Evolutionary conservation across 2,329 filamentous ascomycete species (phyloP), one percentile per base, ranked within the genome.

Genomic region (Pseudogymnoascus sp.): DNA sequence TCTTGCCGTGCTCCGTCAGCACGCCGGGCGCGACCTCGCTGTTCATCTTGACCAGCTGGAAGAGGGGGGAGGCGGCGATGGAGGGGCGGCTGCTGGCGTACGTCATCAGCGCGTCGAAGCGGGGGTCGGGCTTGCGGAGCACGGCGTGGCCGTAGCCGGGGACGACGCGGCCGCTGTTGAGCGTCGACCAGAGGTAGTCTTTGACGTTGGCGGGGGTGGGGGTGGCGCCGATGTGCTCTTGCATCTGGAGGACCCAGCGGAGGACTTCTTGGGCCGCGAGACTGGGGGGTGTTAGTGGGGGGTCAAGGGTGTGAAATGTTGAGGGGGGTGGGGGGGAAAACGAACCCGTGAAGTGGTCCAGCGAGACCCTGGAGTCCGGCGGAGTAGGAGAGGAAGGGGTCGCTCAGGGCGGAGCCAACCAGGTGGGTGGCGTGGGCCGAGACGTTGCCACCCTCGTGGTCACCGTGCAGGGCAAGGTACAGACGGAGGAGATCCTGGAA

Each of bases 371-470:
- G 91, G 4, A 99, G 86, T 76, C 95, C 95, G 64, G 95, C 95
- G 69, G 90, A 95, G 82, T 97, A 97, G 73, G 91, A 95, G 67
- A 99, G 84, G 84, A 95, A 97, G 4, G 93, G 91, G 72, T 97
- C 95, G 72, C 90, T 95, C 64, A 99, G 86, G 19, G 95, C 95
- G 70, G 90, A 96, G 62, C 95, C 95, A 63, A 99, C 95, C 40
- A 99, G 82, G 76, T 99, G 95, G 7, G 95, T 97, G 28, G 95
- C 80, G 75, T 99, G 95, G 0, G 95, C 95, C 40, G 93, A 97
- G 67, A 99, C 95, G 71, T 99, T 99, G 64, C 95, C 95, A 66
- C 95, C 95, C 78, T 99, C 95, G 79, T 99, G 95, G 77, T 99
- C 95, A 67, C 95, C 95, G 78, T 99, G 95, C 4, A 99, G 88